Evolutionary conservation across 345 rosid species (phyloP), one percentile per base, ranked within the genome.

Genomic region (Boechera retrofracta): DNA sequence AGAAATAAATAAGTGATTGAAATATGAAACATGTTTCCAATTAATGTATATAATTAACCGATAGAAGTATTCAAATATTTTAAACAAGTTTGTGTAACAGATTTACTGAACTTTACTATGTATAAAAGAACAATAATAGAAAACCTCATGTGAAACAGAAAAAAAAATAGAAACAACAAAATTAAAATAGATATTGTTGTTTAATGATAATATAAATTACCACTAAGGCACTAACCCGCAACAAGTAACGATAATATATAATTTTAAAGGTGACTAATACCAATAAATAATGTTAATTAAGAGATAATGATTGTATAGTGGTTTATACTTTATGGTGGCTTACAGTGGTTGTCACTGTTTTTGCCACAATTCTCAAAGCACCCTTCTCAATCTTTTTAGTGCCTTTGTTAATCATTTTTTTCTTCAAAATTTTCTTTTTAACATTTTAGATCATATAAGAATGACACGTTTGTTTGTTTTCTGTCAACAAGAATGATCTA

Each of bases 281-380:
- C 26, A 49, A 18, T 51, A 7, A 21, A 24, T 21, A 21, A 62
- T 63, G 26, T 2, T 31, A 47, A 31, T 31, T 65, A n/a, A 45
- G 16, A 26, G 54, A 45, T 10, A 42, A 18, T 53, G 32, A 32
- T 16, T 15, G 10, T 10, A 10, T 39, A 39, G 3, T 56, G 42
- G 29, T 41, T 55, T 56, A 41, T 41, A 28, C 26, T 29, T 36
- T 39, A 39, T 26, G 24, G 49, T 36, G 51, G 38, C 28, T 36
- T 39, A 71, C 13, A 59, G 57, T 72, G 67, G 39, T 60, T 49
- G 60, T 38, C 76, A 62, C 32, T 72, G 49, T 36, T 4, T 61
- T 73, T 51, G 70, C 77, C 70, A 73, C 70, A 73, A 63, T 16
- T 63, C 48, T 52, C 69, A 63, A 73, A 52, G 54, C 54, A 52